A percentile compares a stretch with the other conserved stretches of the same genome.
Conservation (phyloP, 2,329 filamentous ascomycete species). For the Fusarium foetens region DNA sequence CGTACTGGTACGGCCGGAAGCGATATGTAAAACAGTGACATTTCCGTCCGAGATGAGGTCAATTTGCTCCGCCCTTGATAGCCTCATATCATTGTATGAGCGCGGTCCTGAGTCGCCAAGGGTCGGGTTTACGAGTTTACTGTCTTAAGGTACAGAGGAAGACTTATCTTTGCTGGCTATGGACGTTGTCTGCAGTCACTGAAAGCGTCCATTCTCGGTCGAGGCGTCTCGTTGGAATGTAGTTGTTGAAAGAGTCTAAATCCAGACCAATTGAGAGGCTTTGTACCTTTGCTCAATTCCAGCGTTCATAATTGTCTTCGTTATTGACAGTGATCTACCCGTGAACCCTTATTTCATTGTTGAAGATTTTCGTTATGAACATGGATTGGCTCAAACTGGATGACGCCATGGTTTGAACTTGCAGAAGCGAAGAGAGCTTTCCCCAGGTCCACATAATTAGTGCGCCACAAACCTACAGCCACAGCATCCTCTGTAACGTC, state of each 20-base stretch:
- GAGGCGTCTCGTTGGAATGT: conserved; percentile 27
- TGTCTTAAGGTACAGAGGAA: background rate
- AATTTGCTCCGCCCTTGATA: conserved; percentile 25
- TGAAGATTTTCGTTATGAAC: conserved; percentile 22
- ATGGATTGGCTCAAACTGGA: conserved; percentile 28
- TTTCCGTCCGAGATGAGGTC: conserved; percentile 35
- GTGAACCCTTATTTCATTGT: conserved; percentile 18
- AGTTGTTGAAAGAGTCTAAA: background rate
- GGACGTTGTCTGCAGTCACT: background rate
- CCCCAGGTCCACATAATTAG: conserved; percentile 18
- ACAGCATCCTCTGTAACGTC: conserved; percentile 23
- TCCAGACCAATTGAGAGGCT: conserved; percentile 3
- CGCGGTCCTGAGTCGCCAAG: conserved; percentile 15
- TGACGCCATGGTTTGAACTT: conserved; percentile 26
- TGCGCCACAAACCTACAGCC: conserved; percentile 22
- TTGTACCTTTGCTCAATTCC: background rate
- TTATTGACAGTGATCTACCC: background rate
- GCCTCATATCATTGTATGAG: conserved; percentile 11
- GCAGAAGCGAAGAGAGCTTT: conserved; percentile 36
- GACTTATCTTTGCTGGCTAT: background rate
- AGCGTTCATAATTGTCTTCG: background rate
- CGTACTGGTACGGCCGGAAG: conserved; percentile 26
- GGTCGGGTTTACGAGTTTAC: background rate
- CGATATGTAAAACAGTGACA: conserved; percentile 30
- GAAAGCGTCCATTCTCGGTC: conserved; percentile 13